Base-by-base conservation (phyloP, 192 early-diverging fungal genomes). In the Backusella morwellensis region DNA sequence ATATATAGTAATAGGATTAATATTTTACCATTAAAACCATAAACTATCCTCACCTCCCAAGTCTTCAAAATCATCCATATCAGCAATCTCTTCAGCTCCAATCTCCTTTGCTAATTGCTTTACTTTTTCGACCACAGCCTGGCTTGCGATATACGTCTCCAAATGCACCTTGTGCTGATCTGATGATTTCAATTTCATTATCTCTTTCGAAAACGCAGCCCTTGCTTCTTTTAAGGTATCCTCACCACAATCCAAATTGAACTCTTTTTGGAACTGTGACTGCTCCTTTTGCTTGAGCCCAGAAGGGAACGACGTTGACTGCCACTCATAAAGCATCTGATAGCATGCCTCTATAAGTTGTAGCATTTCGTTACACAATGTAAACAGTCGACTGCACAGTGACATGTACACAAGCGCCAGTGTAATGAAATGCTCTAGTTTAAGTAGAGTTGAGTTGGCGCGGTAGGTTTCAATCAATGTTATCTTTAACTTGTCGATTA, bases 401-500 rank as follows among this genome's bases (percentile, higher is more conserved):
- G 42, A 35, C 66, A 79, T 79, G 36, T 79, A 63, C 7, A 69
- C 73, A 4, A 79, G 21, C 1, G 73, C 73, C 23, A 79, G 17
- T 6, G 78, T 75, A 35, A 79, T 47, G 70, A 79, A 79, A 54
- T 79, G 78, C 6, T 79, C 73, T 15, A 79, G n/a, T 75, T 38
- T 68, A 3, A 79, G 40, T 7, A 79, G 17, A 0, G 66, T 79
- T 7, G 73, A 69, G 34, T 79, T 34, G 12, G 74, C 68, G 52
- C 78, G 63, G 40, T 82, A 82, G 3, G 52, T 73, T 29, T 82
- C 80, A 1, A 82, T 40, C 8, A 70, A 54, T 14, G 67, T 35
- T 0, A 78, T 44, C 75, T 82, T 77, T 19, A 78, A 34, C 77
- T 82, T 78, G 38, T 82, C 80, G 6, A 82, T 32, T 40, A 82